Percentiles rank a stretch among this genome's conserved stretches.
These are phyloP conservation scores for Umbellularia californica DNA, from an alignment of 164 flowering plant genomes.

Conservation along the genomic window DNA sequence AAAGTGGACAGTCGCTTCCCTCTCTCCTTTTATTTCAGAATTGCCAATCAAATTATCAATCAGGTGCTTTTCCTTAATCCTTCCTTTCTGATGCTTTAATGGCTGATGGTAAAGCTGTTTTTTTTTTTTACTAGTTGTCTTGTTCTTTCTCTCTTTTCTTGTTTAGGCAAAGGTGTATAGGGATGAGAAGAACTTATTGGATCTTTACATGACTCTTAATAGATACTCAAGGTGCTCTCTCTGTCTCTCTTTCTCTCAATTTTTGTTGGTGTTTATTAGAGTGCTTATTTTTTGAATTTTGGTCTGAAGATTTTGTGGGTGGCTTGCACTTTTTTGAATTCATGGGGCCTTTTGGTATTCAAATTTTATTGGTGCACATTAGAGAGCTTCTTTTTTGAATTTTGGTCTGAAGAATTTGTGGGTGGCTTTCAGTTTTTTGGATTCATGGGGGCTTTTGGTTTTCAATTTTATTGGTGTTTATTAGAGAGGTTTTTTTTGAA, in stretches of 20 bases:
- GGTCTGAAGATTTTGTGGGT: neutral
- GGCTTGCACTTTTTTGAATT: neutral
- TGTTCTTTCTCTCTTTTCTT: neutral
- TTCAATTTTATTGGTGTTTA: neutral
- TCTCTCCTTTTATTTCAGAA: conserved; percentile 24
- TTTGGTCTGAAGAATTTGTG: neutral
- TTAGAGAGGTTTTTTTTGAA: neutral
- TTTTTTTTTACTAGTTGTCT: neutral
- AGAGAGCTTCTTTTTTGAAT: neutral
- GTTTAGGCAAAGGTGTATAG: conserved; percentile 24
- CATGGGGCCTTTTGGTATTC: neutral
- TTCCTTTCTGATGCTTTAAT: too few relatives aligned
- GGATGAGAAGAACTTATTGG: conserved; percentile 20
- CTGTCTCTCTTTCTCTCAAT: neutral
- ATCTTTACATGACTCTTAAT: conserved; percentile 23
- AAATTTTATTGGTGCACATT: neutral
- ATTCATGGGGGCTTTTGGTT: neutral
- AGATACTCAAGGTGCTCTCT: conserved; percentile 21
- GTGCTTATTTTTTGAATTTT: neutral
- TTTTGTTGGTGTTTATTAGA: too few relatives aligned
- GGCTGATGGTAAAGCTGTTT: neutral
- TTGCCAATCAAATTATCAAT: conserved; percentile 22
- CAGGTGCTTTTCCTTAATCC: conserved; percentile 16
- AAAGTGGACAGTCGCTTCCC: conserved; percentile 15
- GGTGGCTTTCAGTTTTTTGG: neutral